Evolutionary conservation across 2,329 filamentous ascomycete genomes (phyloP), one percentile per base, ranked within the genome.

Genomic region (Penicillium janthinellum): DNA sequence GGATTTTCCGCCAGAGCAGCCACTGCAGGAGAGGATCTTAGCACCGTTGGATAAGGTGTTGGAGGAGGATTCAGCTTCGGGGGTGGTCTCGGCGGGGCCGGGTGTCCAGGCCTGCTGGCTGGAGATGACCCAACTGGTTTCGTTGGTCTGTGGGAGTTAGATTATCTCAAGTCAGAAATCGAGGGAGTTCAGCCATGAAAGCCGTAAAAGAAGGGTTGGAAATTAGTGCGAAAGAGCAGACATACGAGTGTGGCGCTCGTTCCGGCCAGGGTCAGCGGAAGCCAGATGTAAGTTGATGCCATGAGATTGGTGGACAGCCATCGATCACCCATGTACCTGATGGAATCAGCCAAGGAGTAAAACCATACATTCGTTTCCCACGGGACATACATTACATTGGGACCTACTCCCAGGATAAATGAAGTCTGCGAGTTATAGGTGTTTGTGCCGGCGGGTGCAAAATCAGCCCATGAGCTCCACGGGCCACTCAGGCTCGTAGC

Each of bases 291-390:
- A 0, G 86, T 88, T 54, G 82, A 84, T 0, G 82, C 76, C 72
- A 82, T 83, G 0, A 90, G 79, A 62, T 89, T 86, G n/a, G 72
- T 71, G 5, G 79, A 82, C 0, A 84, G 73, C 88, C 88, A 90
- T 22, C 88, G 83, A 73, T 90, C 88, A 20, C 88, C 88, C 74
- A 89, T 83, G 73, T 89, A 90, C 62, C 49, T 52, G 8, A n/a
- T 52, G 14, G 6, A n/a, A 25, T 52, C 14, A 52, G 49, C 20
- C 14, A 25, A 17, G 12, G 11, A 10, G 15, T 31, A 22, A 28
- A n/a, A 31, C 22, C 6, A 5, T 3, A 31, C 1, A 31, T 7
- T 41, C 17, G 17, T 2, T 41, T 34, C 20, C 47, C 15, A 0
- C 3, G 12, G 8, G 11, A 52, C 20, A 52, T 39, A 52, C 49